These are phyloP conservation scores for Scytalidium sp. DNA, from an alignment of 2,329 filamentous ascomycete species.

Conservation along the genomic window DNA sequence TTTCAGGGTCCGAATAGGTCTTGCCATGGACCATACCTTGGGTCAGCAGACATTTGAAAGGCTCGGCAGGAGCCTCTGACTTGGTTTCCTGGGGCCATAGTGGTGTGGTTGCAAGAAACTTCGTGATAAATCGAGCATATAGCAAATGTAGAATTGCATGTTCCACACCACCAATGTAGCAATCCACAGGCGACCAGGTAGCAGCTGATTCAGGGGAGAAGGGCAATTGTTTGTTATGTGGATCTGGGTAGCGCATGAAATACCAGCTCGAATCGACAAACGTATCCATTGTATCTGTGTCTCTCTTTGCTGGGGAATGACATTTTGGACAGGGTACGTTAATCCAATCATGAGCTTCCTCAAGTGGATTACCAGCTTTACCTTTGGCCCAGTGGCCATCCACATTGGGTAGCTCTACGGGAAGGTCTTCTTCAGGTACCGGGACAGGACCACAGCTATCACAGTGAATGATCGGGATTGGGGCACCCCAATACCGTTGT, in stretches of 20 bases:
- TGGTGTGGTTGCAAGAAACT: slow-evolving; percentile 65
- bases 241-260: slow-evolving; percentile 75
- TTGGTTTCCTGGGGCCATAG: slow-evolving; percentile 41
- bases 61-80: slow-evolving; percentile 54
- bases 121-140: slow-evolving; percentile 87
- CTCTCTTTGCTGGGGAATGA: slow-evolving; percentile 65
- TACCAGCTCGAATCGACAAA: slow-evolving; percentile 98
- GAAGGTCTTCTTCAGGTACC: slow-evolving; percentile 73
- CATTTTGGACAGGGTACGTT: slow-evolving; percentile 76
- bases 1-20: slow-evolving; percentile 73
- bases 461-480: slow-evolving; percentile 87
- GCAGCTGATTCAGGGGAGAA: slow-evolving; percentile 60
- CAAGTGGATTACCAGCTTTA: slow-evolving; percentile 74
- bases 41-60: slow-evolving; percentile 78
- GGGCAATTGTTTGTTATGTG: slow-evolving; percentile 58
- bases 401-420: slow-evolving; percentile 70
- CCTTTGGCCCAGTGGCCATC: slow-evolving; percentile 65
- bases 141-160: slow-evolving; percentile 88
- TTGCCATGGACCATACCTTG: slow-evolving; percentile 94
- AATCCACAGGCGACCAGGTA: slow-evolving; percentile 68
- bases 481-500: slow-evolving; percentile 90
- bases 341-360: slow-evolving; percentile 68
- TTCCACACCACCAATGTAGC: slow-evolving; percentile 88
- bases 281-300: slow-evolving; percentile 95
- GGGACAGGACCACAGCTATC: slow-evolving; percentile 72